Percentiles rank a stretch among this genome's conserved stretches.
Conservation (phyloP, 768 basidiomycete species). For the Steccherinum ochraceum region DNA sequence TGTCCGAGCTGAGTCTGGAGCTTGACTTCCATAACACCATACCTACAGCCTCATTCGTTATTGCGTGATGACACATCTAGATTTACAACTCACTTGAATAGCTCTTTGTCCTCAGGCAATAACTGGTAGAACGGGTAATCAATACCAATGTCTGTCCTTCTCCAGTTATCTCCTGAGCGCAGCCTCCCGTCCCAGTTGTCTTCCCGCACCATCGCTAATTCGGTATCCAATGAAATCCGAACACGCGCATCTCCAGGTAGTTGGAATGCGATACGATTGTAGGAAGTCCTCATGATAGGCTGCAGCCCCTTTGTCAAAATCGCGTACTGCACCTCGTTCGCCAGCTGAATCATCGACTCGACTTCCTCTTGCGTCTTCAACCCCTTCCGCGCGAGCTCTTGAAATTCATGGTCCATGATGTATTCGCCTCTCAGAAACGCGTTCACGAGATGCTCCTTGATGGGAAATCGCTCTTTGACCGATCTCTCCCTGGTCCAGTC, state of each 20-base stretch:
- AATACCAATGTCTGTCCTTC: conserved; percentile 88
- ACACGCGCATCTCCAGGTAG: conserved; percentile 98
- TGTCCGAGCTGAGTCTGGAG: conserved; percentile 94
- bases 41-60: conserved; percentile 38
- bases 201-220: conserved; percentile 89
- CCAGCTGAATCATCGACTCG: conserved; percentile 91
- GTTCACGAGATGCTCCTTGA: conserved; percentile 92
- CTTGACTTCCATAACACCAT: conserved; percentile 96
- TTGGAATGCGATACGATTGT: conserved; percentile 98
- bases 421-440: conserved; percentile 86
- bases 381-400: conserved; percentile 76
- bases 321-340: conserved; percentile 95
- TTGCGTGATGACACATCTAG: background rate
- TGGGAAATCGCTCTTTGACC: conserved; percentile 92
- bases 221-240: conserved; percentile 96
- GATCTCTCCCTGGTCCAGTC: conserved; percentile 99
- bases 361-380: conserved; percentile 92
- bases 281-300: conserved; percentile 95
- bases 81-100: conserved; percentile 66
- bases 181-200: conserved; percentile 88
- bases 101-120: conserved; percentile 72
- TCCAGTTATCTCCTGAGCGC: conserved; percentile 88
- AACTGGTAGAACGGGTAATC: conserved; percentile 85
- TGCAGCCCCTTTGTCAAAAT: conserved; percentile 72
- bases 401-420: conserved; percentile 90